These are phyloP conservation scores for Lactarius psammicola DNA, from an alignment of 768 basidiomycete genomes.

Conservation along the genomic window DNA sequence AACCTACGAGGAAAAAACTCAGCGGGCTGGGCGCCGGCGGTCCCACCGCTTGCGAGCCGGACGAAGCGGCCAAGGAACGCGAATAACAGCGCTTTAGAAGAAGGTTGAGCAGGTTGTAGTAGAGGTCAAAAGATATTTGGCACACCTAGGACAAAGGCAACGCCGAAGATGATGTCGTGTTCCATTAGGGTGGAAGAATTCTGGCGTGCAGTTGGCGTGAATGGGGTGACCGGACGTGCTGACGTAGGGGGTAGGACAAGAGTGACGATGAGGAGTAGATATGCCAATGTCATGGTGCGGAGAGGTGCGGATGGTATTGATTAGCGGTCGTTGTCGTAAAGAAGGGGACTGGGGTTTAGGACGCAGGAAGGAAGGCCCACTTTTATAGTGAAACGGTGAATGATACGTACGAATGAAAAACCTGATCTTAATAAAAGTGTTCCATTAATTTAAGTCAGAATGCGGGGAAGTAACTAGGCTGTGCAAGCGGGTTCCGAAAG, in stretches of 20 bases:
- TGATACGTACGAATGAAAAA: neutral
- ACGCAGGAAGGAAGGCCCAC: neutral
- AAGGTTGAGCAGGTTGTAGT: neutral
- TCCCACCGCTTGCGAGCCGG: neutral
- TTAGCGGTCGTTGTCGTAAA: neutral
- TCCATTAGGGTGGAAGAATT: no score
- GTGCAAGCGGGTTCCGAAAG: neutral
- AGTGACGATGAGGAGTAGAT: neutral
- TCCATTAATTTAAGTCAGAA: neutral
- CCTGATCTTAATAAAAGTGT: neutral
- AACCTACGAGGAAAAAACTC: neutral
- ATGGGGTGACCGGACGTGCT: neutral
- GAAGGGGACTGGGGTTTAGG: neutral
- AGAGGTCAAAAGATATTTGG: neutral
- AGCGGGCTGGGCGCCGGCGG: neutral
- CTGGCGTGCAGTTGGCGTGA: neutral
- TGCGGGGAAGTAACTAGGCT: neutral
- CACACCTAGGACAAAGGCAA: neutral
- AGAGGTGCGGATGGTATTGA: neutral
- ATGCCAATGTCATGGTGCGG: neutral
- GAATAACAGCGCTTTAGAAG: neutral
- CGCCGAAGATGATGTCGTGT: neutral
- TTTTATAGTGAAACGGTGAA: neutral
- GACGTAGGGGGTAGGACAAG: neutral
- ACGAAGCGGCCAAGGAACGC: neutral